phyloP scores from a whole-genome alignment of 208 protist species.

The Acanthamoeba royreba region DNA sequence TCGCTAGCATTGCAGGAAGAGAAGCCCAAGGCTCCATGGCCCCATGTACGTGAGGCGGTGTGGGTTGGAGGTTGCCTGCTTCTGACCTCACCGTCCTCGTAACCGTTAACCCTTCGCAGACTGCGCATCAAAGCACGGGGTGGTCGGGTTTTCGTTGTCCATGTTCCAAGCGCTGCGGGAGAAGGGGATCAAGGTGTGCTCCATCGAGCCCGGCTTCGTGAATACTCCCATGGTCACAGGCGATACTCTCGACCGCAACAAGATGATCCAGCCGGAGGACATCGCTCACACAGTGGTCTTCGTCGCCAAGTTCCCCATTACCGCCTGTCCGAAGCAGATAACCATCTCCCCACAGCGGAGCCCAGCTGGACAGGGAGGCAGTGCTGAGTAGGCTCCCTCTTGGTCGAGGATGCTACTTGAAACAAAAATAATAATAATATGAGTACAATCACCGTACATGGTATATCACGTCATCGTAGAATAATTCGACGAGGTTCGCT shows the following conservation, averaged over 20 bases:
- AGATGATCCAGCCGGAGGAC: slow-evolving; percentile 36
- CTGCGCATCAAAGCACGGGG: background rate
- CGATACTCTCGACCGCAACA: background rate
- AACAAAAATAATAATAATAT: no score
- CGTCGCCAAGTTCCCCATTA: background rate
- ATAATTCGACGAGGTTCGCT: no score
- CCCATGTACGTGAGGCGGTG: background rate
- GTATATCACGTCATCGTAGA: no score
- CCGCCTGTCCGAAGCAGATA: background rate
- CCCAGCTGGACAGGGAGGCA: no score
- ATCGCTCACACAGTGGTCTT: background rate
- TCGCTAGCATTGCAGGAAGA: background rate
- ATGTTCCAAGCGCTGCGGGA: background rate
- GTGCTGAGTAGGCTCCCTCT: no score
- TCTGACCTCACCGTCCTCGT: background rate
- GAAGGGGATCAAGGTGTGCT: slow-evolving; percentile 18
- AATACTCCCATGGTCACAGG: slow-evolving; percentile 6
- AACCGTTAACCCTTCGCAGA: background rate
- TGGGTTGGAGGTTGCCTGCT: background rate
- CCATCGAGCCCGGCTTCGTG: background rate
- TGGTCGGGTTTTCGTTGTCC: background rate
- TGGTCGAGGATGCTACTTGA: no score
- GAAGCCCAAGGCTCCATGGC: background rate
- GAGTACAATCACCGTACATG: no score
- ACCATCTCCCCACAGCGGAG: background rate